phyloP scores from a whole-genome alignment of 192 early-diverging fungal genomes.

The Coemansia sp. region DNA sequence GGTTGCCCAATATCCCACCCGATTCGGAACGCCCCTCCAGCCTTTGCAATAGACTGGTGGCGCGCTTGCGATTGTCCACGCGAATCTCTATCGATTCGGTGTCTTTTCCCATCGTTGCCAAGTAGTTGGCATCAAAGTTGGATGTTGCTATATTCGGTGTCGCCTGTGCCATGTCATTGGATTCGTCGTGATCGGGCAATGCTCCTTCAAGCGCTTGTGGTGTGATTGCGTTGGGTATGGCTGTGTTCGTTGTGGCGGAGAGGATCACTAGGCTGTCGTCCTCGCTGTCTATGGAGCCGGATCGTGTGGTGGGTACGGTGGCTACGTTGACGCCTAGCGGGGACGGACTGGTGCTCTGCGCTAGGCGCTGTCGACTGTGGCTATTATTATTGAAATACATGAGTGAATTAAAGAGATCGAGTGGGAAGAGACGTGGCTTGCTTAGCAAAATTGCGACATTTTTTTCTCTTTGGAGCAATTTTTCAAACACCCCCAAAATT shows the following conservation, averaged over 20 bases:
- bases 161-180: background rate
- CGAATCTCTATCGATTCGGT: slow-evolving; percentile 22
- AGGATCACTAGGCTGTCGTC: background rate
- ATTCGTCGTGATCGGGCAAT: background rate
- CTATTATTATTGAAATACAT: background rate
- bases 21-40: slow-evolving; percentile 19
- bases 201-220: background rate
- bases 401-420: background rate
- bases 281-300: background rate
- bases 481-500: background rate
- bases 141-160: slow-evolving; percentile 9
- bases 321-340: background rate
- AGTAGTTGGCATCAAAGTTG: slow-evolving; percentile 34
- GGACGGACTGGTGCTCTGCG: background rate
- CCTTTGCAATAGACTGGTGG: slow-evolving; percentile 15
- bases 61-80: slow-evolving; percentile 28
- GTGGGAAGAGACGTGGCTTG: background rate
- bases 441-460: background rate
- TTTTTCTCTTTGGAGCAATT: background rate
- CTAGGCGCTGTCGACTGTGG: background rate
- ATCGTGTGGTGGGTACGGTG: background rate
- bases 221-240: background rate
- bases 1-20: slow-evolving; percentile 21
- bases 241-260: background rate
- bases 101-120: slow-evolving; percentile 26